Evolutionary conservation across 306 rosid genomes (phyloP).

Genomic region (Pterocarpus macrocarpus): DNA sequence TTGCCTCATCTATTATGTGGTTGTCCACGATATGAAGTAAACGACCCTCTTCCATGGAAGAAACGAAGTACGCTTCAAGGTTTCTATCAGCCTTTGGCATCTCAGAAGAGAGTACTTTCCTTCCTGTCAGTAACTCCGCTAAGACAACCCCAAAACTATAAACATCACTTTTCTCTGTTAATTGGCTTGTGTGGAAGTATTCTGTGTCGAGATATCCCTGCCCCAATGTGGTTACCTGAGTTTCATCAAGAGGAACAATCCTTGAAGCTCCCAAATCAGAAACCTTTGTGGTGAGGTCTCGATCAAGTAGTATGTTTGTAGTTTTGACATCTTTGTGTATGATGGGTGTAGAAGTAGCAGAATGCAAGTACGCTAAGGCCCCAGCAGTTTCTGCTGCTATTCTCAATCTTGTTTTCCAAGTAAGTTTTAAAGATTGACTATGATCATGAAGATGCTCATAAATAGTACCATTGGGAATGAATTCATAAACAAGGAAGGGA

Average conservation of each 20-base stretch:
- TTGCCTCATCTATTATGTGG: conserved; percentile 21
- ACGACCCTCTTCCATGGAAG: conserved; percentile 46
- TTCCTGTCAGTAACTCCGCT: conserved; percentile 51
- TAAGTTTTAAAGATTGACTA: not conserved
- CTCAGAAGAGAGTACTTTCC: conserved; percentile 41
- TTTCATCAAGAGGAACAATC: conserved; percentile 50
- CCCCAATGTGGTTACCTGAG: conserved; percentile 48
- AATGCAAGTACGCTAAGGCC: conserved; percentile 51
- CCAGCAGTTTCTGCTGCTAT: conserved; percentile 54
- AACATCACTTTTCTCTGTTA: conserved; percentile 63
- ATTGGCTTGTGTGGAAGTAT: conserved; percentile 47
- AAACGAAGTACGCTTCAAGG: conserved; percentile 42
- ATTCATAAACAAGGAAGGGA: no score
- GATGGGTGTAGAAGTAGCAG: conserved; percentile 47
- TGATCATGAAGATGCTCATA: conserved; percentile 36
- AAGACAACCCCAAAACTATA: conserved; percentile 60
- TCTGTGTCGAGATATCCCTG: conserved; percentile 58
- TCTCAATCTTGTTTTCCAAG: conserved; percentile 5
- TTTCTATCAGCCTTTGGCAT: conserved; percentile 31
- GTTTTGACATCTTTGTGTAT: conserved; percentile 58
- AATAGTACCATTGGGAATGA: conserved; percentile 37
- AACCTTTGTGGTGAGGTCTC: conserved; percentile 39
- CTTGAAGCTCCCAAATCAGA: conserved; percentile 57
- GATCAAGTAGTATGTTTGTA: conserved; percentile 45
- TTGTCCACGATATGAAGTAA: conserved; percentile 49